These are phyloP conservation scores for Termitomyces heimii DNA, from an alignment of 768 basidiomycete species.

Conservation along the genomic window DNA sequence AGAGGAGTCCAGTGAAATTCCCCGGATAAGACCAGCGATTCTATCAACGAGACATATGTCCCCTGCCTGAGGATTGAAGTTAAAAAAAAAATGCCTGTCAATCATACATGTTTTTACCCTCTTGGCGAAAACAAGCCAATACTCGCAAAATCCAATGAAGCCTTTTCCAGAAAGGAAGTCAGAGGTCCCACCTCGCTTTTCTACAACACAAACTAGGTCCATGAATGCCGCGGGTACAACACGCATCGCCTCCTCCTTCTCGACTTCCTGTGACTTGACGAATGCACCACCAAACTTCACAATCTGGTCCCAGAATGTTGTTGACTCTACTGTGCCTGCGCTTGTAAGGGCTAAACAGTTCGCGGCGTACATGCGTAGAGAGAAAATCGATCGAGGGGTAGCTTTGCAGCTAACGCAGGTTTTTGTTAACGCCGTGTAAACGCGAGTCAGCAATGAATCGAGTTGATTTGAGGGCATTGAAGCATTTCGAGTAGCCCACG, in stretches of 20 bases:
- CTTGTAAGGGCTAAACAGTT: constrained; percentile 42
- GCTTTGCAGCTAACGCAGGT: constrained; percentile 20
- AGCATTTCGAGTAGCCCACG: constrained; percentile 45
- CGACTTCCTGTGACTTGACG: constrained; percentile 25
- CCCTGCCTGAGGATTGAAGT: constrained; percentile 29
- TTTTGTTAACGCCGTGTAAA: constrained; percentile 50
- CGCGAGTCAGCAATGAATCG: constrained; percentile 53
- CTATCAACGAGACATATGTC: constrained; percentile 42
- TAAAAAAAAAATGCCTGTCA: neutral
- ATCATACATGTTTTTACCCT: constrained; percentile 31
- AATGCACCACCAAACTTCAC: constrained; percentile 44
- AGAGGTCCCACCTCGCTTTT: constrained; percentile 26
- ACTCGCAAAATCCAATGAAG: constrained; percentile 64
- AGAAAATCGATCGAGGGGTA: constrained; percentile 21
- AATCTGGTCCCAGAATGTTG: constrained; percentile 68
- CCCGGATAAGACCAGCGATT: constrained; percentile 36
- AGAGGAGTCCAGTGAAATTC: constrained; percentile 12
- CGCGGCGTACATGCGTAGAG: constrained; percentile 38
- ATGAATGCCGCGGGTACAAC: constrained; percentile 38
- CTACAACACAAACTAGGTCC: constrained; percentile 34
- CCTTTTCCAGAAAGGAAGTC: constrained; percentile 42
- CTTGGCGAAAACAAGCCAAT: constrained; percentile 64
- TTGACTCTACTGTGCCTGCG: constrained; percentile 39
- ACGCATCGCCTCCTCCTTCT: constrained; percentile 26
- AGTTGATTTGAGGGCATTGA: constrained; percentile 44